Conservation (phyloP, 2,329 filamentous ascomycete species). For the Xylariaceae sp. region DNA sequence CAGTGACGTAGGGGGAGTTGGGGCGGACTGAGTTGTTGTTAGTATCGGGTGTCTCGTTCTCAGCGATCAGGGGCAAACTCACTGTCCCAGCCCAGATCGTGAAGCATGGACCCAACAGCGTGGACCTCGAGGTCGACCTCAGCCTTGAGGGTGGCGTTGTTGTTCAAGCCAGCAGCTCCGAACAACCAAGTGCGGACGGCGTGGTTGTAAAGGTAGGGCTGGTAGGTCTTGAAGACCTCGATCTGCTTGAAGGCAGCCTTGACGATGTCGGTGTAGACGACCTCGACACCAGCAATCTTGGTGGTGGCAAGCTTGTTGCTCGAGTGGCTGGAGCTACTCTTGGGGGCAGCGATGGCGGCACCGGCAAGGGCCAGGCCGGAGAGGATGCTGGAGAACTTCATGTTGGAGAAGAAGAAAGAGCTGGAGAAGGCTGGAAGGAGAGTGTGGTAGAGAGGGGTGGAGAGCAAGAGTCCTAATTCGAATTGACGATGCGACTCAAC, state of each 20-base stretch:
- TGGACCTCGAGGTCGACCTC: conserved; percentile 17
- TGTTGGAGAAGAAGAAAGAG: conserved; percentile 7
- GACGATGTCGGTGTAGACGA: conserved; percentile 17
- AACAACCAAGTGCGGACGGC: conserved; percentile 18
- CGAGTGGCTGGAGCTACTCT: not conserved
- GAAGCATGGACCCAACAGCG: conserved; percentile 16
- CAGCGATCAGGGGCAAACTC: not conserved
- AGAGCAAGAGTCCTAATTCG: too few relatives aligned
- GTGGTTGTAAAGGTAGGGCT: conserved; percentile 21
- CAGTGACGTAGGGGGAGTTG: conserved; percentile 13
- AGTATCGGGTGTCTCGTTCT: not conserved
- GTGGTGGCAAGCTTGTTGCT: conserved; percentile 13
- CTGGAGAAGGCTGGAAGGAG: too few relatives aligned
- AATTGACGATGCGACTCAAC: too few relatives aligned
- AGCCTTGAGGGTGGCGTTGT: conserved; percentile 20
- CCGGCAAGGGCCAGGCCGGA: conserved; percentile 12
- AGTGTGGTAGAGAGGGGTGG: too few relatives aligned
- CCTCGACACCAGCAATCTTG: conserved; percentile 17
- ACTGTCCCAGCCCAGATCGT: conserved; percentile 20
- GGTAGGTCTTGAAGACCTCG: conserved; percentile 13
- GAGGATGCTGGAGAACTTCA: conserved; percentile 16
- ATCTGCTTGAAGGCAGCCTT: conserved; percentile 14
- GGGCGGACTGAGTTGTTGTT: conserved; percentile 8
- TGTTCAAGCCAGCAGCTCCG: conserved; percentile 18
- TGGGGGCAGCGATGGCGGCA: conserved; percentile 8